Evolutionary conservation across 139 green algal species (phyloP), one percentile per base, ranked within the genome.

Genomic region (Edaphochlamys debaryana): DNA sequence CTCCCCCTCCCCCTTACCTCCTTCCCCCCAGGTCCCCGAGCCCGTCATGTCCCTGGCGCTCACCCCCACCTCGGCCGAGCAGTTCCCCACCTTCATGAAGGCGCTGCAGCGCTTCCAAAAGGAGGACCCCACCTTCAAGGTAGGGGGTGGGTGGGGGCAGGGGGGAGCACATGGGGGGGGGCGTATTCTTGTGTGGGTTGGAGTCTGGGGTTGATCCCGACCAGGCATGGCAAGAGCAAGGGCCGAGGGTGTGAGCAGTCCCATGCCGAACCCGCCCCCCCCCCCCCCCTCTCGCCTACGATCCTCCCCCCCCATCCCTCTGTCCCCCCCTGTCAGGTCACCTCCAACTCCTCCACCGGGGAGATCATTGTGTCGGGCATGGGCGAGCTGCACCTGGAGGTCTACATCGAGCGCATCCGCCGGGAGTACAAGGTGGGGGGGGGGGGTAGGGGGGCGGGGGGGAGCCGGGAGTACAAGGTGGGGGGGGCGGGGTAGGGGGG

Each of bases 371-470:
- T 98, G 74, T 94, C 89, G 79, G 97, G 96, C 82, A 98, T 99
- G 96, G 97, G 97, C 4, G 97, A 99, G 93, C 91, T 99, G 85
- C 97, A 99, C 91, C 90, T 99, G 52, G 96, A 99, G 76, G 98
- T 99, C 73, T 99, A 99, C 86, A 88, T 99, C 3, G 97, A 99
- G 92, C 94, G 97, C 71, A 98, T 99, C 94, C 89, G 90, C 68
- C 83, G 97, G n/a, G 97, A 99, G 89, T 99, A 99, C 92, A 97
- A 98, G 84, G 94, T 96, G 79, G 1, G 74, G 2, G 13, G 60
- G 56, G 32, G 71, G 42, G 62, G n/a, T 8, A 29, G 62, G 7
- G 20, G 56, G 9, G 56, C 5, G 22, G 56, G 64, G 34, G 34
- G 36, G 64, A 54, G 11, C 11, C 11, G 64, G 64, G 64, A 17